Evolutionary conservation across 1,284 basidiomycete species (phyloP).

Genomic region (Ceratobasidium sp.): DNA sequence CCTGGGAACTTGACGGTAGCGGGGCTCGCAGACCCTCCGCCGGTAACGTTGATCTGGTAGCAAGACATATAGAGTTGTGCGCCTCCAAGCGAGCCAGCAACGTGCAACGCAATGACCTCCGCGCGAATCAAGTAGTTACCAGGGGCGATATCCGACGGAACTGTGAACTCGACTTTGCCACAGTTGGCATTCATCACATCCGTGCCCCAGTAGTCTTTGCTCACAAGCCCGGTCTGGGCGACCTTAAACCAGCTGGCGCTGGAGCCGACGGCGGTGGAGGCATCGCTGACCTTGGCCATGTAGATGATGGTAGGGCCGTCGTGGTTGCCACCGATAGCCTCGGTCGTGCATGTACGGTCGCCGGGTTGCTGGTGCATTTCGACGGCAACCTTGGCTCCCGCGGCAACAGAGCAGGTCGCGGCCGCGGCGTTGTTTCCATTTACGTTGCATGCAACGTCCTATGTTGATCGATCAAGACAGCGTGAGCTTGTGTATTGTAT

Average conservation of each 20-base stretch:
- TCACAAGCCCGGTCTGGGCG: constrained; percentile 46
- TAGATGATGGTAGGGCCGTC: constrained; percentile 47
- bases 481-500: neutral
- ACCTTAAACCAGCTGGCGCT: constrained; percentile 51
- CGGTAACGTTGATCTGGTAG: constrained; percentile 58
- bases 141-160: constrained; percentile 64
- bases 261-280: constrained; percentile 46
- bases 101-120: constrained; percentile 67
- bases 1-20: constrained; percentile 68
- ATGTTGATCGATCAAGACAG: neutral
- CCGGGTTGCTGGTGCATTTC: constrained; percentile 52
- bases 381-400: constrained; percentile 49
- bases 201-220: constrained; percentile 46
- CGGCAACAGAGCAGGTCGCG: constrained; percentile 44
- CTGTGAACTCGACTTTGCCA: constrained; percentile 67
- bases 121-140: constrained; percentile 68
- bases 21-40: constrained; percentile 63
- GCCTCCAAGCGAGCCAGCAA: constrained; percentile 62
- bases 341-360: constrained; percentile 48
- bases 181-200: constrained; percentile 58
- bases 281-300: constrained; percentile 50
- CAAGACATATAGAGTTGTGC: constrained; percentile 66
- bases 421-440: constrained; percentile 39
- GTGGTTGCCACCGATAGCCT: constrained; percentile 51
- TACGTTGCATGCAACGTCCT: constrained; percentile 49